Percentiles rank a stretch among this genome's conserved stretches.
phyloP scores from a whole-genome alignment of 345 rosid species.

The Gossypium stocksii region DNA sequence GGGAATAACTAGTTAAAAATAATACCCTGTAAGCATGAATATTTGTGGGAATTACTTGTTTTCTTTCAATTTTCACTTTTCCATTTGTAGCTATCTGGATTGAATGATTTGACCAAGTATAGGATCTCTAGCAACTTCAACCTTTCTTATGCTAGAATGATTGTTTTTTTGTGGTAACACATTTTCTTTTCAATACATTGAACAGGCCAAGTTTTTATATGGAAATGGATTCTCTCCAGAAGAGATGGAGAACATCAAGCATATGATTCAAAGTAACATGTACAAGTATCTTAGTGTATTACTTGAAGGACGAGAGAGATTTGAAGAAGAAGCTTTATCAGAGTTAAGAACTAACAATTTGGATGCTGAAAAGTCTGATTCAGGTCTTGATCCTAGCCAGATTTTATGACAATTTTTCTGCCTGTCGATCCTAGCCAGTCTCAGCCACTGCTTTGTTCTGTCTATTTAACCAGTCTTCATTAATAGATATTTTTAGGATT shows the following conservation, averaged over 20 bases:
- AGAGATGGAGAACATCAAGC: conserved; percentile 52
- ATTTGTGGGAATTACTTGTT: neutral
- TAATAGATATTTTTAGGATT: neutral
- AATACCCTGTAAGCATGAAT: too few relatives aligned
- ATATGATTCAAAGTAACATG: conserved; percentile 63
- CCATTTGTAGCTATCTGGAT: neutral
- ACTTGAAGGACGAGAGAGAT: conserved; percentile 61
- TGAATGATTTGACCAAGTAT: neutral
- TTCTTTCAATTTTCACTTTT: neutral
- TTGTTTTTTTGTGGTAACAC: neutral
- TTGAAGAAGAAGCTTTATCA: conserved; percentile 50
- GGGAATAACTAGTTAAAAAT: too few relatives aligned
- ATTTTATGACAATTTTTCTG: neutral
- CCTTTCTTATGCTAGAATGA: neutral
- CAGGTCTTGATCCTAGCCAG: conserved; percentile 32
- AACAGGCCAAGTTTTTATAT: conserved; percentile 53
- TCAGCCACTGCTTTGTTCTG: conserved; percentile 4
- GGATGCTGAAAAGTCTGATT: conserved; percentile 24
- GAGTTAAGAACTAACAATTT: conserved; percentile 19
- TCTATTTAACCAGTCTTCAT: neutral
- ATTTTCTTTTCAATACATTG: neutral
- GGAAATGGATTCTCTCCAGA: conserved; percentile 47
- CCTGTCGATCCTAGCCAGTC: neutral
- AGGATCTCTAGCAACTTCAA: neutral
- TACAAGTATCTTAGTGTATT: conserved; percentile 61